Conservation (phyloP, 108 stramenopile species). For the Nitzschia sp. region DNA sequence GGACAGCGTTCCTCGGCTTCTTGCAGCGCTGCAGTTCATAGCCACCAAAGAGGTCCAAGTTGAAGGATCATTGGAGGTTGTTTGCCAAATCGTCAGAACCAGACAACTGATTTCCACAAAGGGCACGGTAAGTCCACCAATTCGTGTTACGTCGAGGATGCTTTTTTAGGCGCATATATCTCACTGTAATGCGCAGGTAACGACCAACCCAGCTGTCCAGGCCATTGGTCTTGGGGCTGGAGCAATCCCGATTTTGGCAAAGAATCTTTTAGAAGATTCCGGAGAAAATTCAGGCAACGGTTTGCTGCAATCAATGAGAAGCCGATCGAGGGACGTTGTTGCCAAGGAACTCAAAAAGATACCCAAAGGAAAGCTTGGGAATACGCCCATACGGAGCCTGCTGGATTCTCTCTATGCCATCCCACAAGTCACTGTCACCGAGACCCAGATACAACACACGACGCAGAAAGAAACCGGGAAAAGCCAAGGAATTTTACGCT, state of each 20-base stretch:
- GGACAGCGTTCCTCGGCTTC: conserved; percentile 93
- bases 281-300: conserved; percentile 5
- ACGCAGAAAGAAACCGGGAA: conserved; percentile 33
- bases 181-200: no score
- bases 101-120: conserved; percentile 44
- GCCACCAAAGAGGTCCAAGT: conserved; percentile 58
- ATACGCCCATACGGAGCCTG: background rate
- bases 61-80: conserved; percentile 64
- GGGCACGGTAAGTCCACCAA: conserved; percentile 28
- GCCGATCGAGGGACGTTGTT: conserved; percentile 3
- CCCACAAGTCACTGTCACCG: conserved; percentile 18
- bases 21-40: conserved; percentile 96
- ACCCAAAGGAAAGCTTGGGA: conserved; percentile 19
- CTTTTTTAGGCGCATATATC: no score
- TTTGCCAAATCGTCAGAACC: conserved; percentile 42
- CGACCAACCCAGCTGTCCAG: conserved; percentile 13
- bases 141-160: no score
- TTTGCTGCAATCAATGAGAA: conserved; percentile 11
- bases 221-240: conserved; percentile 22
- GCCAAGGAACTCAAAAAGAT: conserved; percentile 28
- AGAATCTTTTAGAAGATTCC: conserved; percentile 1
- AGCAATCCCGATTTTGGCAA: conserved; percentile 2
- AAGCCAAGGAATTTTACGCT: conserved; percentile 26
- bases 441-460: conserved; percentile 13
- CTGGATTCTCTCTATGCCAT: conserved; percentile 25